phyloP scores from a whole-genome alignment of 75 land plant species.

The Picea sitchensis region DNA sequence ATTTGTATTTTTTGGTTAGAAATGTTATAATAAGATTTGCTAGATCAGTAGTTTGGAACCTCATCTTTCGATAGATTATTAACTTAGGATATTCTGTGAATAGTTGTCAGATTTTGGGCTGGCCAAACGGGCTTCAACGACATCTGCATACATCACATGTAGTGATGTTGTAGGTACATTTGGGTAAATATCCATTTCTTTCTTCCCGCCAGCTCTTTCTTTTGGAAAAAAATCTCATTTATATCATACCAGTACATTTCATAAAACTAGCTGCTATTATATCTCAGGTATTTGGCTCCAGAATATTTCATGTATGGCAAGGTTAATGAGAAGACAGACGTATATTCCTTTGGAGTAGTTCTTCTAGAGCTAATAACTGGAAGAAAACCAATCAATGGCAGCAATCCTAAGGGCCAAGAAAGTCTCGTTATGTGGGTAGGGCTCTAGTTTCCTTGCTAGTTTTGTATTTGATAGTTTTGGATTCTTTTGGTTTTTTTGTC shows the following conservation, averaged over 20 bases:
- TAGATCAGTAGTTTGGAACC: not conserved
- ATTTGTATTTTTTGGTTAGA: not conserved
- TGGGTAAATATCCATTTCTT: conserved; percentile 39
- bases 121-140: conserved; percentile 75
- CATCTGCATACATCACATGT: conserved; percentile 39
- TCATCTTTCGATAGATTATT: not conserved
- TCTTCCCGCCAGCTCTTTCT: not conserved
- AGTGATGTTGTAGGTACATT: conserved; percentile 91
- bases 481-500: not conserved
- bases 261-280: not conserved
- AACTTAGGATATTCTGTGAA: not conserved
- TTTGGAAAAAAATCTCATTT: not conserved
- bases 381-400: conserved; percentile 62
- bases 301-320: conserved; percentile 98
- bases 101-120: conserved; percentile 97
- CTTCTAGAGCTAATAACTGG: conserved; percentile 93
- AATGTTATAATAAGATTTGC: not conserved
- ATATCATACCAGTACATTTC: not conserved
- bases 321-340: conserved; percentile 84
- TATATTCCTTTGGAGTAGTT: conserved; percentile 94
- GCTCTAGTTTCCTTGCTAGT: not conserved
- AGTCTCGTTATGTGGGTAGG: conserved; percentile 89
- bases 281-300: conserved; percentile 84
- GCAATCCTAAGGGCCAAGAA: conserved; percentile 71
- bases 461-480: not conserved